Base-by-base conservation (phyloP, 805 yeast genomes). In the Cyberlindnera mrakii region DNA sequence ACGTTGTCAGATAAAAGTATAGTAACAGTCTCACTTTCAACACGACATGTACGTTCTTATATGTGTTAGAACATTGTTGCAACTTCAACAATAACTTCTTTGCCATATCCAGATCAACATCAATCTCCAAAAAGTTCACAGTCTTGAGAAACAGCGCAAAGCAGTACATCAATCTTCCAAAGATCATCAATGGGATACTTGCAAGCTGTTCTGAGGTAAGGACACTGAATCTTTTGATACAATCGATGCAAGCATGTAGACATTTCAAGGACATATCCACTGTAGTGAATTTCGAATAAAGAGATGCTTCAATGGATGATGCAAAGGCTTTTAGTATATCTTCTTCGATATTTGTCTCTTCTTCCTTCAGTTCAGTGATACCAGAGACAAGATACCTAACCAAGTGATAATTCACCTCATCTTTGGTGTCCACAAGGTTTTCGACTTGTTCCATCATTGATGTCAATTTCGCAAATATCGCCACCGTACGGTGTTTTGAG, bases 401-500 rank as follows among this genome's bases (percentile, higher is more conserved):
- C 30, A 56, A 23, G 0, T 48, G 42, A 13, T 39, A 34, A 30
- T 56, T 54, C 4, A 47, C 47, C n/a, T 50, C 47, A 33, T 51
- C 57, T 6, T 47, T 32, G 2, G 36, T 3, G 6, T 38, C 42
- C 11, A 56, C 36, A 30, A 52, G 49, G 9, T 37, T 35, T 14
- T 56, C 59, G 29, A 82, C 77, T 40, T 72, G 75, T 51, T 86
- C 95, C 50, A 85, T 64, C 15, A 75, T 55, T 46, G 76, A 75
- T 47, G 77, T 78, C 46, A 86, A 50, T 47, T 80, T 72, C 11
- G 82, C 77, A 60, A 82, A 75, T 1, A 71, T 53, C 0, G 86
- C 83, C 40, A 85, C 58, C 17, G 73, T 62, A 33, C 59, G 60
- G 50, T 68, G 69, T 11, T 56, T 55, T 3, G 49, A 48, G 13